Base-by-base conservation (phyloP, 805 yeast genomes). In the Myxozyma sirexii region DNA sequence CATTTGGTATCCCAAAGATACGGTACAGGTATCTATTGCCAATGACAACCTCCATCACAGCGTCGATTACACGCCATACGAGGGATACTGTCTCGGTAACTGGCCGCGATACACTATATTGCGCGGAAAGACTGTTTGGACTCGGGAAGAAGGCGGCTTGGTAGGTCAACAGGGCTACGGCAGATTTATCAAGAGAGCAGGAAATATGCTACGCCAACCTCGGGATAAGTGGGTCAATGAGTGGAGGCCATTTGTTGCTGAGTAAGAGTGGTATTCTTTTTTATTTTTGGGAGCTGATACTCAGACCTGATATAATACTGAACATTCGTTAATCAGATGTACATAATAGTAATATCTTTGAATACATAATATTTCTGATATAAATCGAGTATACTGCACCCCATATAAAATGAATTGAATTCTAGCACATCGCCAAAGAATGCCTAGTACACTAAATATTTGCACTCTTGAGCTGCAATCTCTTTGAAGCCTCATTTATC, bases 41-140 rank as follows among this genome's bases (percentile, higher is more conserved):
- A 67, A 67, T 47, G 55, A 46, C 4, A 47, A 47, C 38, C 48
- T 67, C n/a, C 70, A 67, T 42, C 70, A 67, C 35, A 37, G 55
- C n/a, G 51, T 62, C n/a, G 70, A 67, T 38, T 67, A 67, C 38
- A 67, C 70, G 15, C 69, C 70, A 6, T 67, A 64, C 35, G 33
- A 78, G 62, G 81, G 80, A 0, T 68, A 76, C 71, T 59, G 49
- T 13, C 71, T 79, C 58, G 71, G 73, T 33, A 79, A 79, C 61
- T 79, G 82, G 82, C 82, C 82, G n/a, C 69, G 79, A 46, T 77
- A 69, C 55, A 78, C 81, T 71, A 78, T 62, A 69, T 72, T 60
- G 79, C 51, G 68, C 21, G 68, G 68, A 1, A 24, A 53, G 24
- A 37, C 54, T n/a, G 65, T 65, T 12, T 65, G 67, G 65, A 58